Percentiles rank a stretch among this genome's conserved stretches.
These are phyloP conservation scores for Solanum megistacrolobum DNA, from an alignment of 257 asterid genomes.

Conservation along the genomic window DNA sequence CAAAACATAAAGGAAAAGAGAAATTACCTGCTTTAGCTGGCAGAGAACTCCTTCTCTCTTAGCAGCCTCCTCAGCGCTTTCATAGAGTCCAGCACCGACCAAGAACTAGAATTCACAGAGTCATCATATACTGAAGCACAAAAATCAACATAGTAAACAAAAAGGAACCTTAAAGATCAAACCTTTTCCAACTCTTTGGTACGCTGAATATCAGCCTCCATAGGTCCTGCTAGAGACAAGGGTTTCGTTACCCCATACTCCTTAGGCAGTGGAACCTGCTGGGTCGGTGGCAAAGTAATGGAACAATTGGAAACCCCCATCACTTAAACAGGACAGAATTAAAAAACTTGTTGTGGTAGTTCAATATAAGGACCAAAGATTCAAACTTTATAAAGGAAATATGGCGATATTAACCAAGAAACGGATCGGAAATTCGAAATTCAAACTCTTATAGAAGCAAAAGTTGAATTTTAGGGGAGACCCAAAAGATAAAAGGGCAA, in stretches of 20 bases:
- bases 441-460: background rate
- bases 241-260: conserved; percentile 77
- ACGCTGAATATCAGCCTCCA: conserved; percentile 48
- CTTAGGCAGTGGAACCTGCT: conserved; percentile 12
- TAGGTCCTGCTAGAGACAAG: conserved; percentile 65
- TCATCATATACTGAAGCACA: conserved; percentile 3
- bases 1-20: background rate
- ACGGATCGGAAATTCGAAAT: background rate
- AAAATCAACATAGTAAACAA: background rate
- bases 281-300: conserved; percentile 15
- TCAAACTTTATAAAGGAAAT: background rate
- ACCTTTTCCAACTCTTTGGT: conserved; percentile 80
- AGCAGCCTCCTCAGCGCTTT: conserved; percentile 59
- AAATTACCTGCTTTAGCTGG: conserved; percentile 61
- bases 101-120: conserved; percentile 35
- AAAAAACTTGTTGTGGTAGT: background rate
- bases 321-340: background rate
- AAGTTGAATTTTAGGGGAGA: background rate
- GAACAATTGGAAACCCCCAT: background rate
- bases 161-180: background rate
- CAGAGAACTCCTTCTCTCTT: conserved; percentile 63
- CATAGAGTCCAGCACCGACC: conserved; percentile 66
- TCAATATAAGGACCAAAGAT: background rate
- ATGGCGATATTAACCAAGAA: background rate
- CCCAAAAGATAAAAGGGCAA: background rate